phyloP scores from a whole-genome alignment of 495 filamentous ascomycete species.

The Geopyxis carbonaria region DNA sequence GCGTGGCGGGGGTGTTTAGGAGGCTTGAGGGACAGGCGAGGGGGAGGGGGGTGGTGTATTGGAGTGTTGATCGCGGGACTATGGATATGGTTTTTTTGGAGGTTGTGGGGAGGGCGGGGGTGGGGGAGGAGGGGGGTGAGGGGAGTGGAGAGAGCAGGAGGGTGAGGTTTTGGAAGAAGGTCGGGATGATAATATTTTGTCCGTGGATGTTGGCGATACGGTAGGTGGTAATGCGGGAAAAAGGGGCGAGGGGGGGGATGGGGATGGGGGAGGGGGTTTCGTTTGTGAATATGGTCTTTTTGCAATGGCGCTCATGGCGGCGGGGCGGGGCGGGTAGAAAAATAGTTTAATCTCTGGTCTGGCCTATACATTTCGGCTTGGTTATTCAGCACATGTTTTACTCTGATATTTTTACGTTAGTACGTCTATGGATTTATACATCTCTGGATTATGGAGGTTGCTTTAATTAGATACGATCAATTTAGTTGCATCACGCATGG shows the following conservation, averaged over 20 bases:
- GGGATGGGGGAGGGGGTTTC: no score
- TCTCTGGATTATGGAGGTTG: no score
- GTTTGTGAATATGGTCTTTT: no score
- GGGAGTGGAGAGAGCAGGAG: slow-evolving; percentile 26
- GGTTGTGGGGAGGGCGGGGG: slow-evolving; percentile 59
- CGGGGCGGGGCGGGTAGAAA: no score
- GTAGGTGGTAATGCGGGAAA: background rate
- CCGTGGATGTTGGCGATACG: slow-evolving; percentile 8
- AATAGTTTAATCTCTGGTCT: no score
- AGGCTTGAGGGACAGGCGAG: slow-evolving; percentile 50
- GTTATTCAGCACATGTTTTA: no score
- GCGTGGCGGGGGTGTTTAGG: slow-evolving; percentile 39
- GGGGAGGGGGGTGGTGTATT: slow-evolving; percentile 54
- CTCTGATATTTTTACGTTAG: no score
- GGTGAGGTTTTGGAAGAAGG: slow-evolving; percentile 16
- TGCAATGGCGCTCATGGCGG: no score
- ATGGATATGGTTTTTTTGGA: slow-evolving; percentile 75
- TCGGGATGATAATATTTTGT: background rate
- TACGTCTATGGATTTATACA: no score
- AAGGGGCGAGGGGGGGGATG: background rate
- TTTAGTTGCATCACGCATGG: no score
- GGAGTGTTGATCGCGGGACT: slow-evolving; percentile 18
- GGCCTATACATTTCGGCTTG: no score
- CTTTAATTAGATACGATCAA: no score
- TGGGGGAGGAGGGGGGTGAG: slow-evolving; percentile 57